phyloP scores from a whole-genome alignment of 805 yeast species.

The Lipomyces lipofer region DNA sequence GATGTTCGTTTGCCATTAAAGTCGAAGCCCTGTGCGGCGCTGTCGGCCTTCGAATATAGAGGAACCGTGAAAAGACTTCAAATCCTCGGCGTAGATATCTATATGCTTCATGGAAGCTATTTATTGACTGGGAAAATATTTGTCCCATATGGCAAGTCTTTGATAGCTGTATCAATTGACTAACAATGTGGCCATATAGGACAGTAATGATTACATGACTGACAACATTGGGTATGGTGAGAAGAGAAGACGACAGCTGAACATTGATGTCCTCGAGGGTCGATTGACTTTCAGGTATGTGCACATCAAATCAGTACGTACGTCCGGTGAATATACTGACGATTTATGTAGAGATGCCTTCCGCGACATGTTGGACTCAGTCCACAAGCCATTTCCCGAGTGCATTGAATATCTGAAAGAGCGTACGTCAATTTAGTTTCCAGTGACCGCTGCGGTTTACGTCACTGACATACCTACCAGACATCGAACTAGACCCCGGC shows the following conservation, averaged over 20 bases:
- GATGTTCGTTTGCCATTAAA: too few relatives aligned
- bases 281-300: conserved; percentile 51
- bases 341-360: conserved; percentile 69
- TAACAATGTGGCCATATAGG: too few relatives aligned
- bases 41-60: too few relatives aligned
- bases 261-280: conserved; percentile 71
- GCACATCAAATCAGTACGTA: background rate
- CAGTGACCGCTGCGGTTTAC: background rate
- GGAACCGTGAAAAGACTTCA: too few relatives aligned
- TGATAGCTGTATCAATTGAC: too few relatives aligned
- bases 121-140: too few relatives aligned
- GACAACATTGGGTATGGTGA: conserved; percentile 87
- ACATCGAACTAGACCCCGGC: conserved; percentile 85
- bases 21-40: too few relatives aligned
- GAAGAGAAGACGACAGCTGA: conserved; percentile 62
- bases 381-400: conserved; percentile 72
- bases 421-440: conserved; percentile 29
- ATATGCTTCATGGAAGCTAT: too few relatives aligned
- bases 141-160: too few relatives aligned
- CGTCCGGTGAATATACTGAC: too few relatives aligned
- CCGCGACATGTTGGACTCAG: conserved; percentile 76
- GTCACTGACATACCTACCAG: conserved; percentile 13
- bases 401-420: conserved; percentile 69
- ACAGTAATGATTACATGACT: conserved; percentile 88
- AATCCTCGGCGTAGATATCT: too few relatives aligned